Base-by-base conservation (phyloP, 2,329 filamentous ascomycete species). In the Phymatotrichopsis omnivora region DNA sequence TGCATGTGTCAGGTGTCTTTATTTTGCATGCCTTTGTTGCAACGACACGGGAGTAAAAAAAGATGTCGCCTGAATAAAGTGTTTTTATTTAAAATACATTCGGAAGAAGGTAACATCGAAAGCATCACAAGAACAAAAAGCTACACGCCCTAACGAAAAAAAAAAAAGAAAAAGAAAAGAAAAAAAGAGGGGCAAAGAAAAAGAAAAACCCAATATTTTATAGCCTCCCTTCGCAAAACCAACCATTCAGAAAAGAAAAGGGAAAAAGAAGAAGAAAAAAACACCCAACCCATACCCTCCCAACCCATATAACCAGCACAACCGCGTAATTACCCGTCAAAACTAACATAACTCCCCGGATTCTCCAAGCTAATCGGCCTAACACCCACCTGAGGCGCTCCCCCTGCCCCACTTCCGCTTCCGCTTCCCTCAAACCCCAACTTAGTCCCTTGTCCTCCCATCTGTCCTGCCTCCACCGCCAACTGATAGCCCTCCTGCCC, bases 271-370 rank as follows among this genome's bases (percentile, higher is more conserved):
- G 32, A 12, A 19, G 16, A 7, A 22, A 2, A 12, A 34, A 4
- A 7, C 16, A 17, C 11, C 14, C 32, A 12, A 4, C 8, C 43
- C 23, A 28, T 25, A 31, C 29, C 27, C 7, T 22, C 32, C 27
- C 25, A 42, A 12, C 16, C 6, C 40, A 14, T 20, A 27, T 12
- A 14, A 12, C 25, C 20, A 24, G 19, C 25, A 40, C 35, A 41
- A 45, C 38, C n/a, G n/a, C n/a, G n/a, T n/a, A n/a, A n/a, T n/a
- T 54, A 55, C 19, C 49, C 53, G 33, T 56, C 53, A 34, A 48
- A 54, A 14, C 25, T 25, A 25, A 54, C 44, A 49, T 56, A 56
- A 4, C 40, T 40, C 4, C 36, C 42, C 27, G 47, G 53, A 27
- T 48, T 50, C 41, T 56, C 53, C 34, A 51, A 37, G 32, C 45